Conservation (phyloP, 164 flowering plant genomes). For the Vitis labrusca region DNA sequence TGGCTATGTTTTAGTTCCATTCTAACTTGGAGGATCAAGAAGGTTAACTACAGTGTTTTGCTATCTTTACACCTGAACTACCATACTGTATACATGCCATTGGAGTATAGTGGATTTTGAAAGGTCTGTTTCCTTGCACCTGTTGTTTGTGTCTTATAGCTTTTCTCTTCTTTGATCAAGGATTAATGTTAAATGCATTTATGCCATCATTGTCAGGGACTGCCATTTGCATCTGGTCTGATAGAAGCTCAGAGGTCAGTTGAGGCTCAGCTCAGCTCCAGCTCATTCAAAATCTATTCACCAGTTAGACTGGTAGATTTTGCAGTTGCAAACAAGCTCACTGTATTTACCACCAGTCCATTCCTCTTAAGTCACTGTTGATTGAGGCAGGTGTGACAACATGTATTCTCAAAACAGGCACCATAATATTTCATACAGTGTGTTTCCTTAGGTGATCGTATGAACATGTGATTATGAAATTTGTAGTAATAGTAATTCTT, state of each 20-base stretch:
- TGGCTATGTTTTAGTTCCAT: no score
- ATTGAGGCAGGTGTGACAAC: no score
- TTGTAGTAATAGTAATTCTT: no score
- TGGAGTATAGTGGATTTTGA: neutral
- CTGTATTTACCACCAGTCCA: neutral
- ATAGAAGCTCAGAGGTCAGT: neutral
- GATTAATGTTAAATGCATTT: neutral
- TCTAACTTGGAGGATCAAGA: no score
- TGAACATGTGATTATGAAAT: no score
- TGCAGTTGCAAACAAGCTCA: neutral
- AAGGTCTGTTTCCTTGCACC: neutral
- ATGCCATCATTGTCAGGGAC: neutral
- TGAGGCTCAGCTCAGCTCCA: neutral
- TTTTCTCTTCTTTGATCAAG: neutral
- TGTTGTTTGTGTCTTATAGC: neutral
- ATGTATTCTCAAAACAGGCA: no score
- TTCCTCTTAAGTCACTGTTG: neutral
- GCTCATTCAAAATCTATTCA: neutral
- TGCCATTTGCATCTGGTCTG: neutral
- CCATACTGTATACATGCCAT: neutral
- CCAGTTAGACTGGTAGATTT: neutral
- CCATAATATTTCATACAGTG: no score
- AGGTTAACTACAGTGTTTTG: no score
- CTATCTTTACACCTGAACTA: neutral
- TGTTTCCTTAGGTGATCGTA: no score